Evolutionary conservation across 441 rosid species (phyloP).

Genomic region (Erodium moschatum): DNA sequence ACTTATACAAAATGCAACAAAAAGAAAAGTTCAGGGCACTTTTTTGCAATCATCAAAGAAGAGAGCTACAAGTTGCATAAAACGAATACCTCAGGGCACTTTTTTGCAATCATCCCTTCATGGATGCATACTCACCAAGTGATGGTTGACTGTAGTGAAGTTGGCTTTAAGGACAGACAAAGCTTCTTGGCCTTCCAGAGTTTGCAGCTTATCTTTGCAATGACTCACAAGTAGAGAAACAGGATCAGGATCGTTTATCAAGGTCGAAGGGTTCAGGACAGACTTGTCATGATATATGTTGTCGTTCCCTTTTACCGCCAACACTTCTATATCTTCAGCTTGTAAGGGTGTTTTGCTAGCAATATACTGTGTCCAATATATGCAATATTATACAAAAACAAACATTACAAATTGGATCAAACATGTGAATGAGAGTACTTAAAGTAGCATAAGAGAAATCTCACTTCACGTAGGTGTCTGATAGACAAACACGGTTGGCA

Average conservation of each 20-base stretch:
- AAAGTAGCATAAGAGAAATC: slow-evolving; percentile 17
- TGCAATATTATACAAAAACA: slow-evolving; percentile 22
- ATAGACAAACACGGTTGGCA: slow-evolving; percentile 41
- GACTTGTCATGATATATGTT: slow-evolving; percentile 17
- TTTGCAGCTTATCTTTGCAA: slow-evolving; percentile 31
- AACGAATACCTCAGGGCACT: too few species aligned
- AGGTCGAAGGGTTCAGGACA: slow-evolving; percentile 20
- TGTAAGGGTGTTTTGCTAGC: slow-evolving; percentile 39
- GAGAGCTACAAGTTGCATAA: too few species aligned
- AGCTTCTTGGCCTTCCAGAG: slow-evolving; percentile 44
- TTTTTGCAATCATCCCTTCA: neutral
- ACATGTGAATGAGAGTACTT: neutral
- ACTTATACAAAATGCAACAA: too few species aligned
- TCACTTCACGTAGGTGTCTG: slow-evolving; percentile 51
- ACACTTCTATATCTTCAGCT: slow-evolving; percentile 49
- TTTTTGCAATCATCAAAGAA: too few species aligned
- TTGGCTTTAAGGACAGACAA: slow-evolving; percentile 34
- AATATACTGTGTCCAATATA: slow-evolving; percentile 36
- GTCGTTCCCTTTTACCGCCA: slow-evolving; percentile 27
- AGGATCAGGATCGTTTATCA: slow-evolving; percentile 17
- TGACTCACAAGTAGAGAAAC: slow-evolving; percentile 24
- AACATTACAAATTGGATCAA: slow-evolving; percentile 3
- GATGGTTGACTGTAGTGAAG: slow-evolving; percentile 24
- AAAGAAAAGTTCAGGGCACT: too few species aligned
- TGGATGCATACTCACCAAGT: slow-evolving; percentile 38